Conservation (phyloP, 2,329 filamentous ascomycete genomes). For the Aspergillus uvarum region DNA sequence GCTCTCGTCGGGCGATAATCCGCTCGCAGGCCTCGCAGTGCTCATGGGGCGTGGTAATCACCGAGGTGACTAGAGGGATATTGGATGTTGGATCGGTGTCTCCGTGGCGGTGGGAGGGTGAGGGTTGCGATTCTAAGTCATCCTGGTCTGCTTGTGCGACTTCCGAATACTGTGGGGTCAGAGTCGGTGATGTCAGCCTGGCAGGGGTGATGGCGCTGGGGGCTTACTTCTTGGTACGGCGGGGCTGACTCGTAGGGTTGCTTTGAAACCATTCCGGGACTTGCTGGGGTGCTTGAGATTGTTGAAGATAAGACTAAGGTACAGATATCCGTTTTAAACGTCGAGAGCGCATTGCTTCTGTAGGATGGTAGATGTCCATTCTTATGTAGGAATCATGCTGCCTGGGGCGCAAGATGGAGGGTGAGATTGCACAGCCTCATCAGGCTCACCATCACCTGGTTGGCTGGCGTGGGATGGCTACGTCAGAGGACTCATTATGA, state of each 20-base stretch:
- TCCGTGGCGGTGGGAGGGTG: not conserved
- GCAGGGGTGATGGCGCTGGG: not conserved
- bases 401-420: not conserved
- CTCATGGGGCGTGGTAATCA: not conserved
- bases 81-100: not conserved
- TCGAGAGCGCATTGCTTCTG: rapidly evolving
- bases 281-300: too few species aligned
- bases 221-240: not conserved
- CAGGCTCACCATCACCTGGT: not conserved
- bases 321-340: too few species aligned
- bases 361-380: not conserved
- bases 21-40: not conserved
- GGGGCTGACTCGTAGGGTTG: not conserved
- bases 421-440: not conserved
- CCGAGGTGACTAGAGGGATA: not conserved
- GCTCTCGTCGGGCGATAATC: not conserved
- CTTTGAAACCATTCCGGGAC: not conserved
- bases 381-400: not conserved
- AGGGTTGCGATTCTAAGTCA: not conserved
- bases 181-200: not conserved
- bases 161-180: not conserved
- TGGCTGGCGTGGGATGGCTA: not conserved
- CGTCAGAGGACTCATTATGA: not conserved
- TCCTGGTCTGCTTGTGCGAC: not conserved
- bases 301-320: too few species aligned